Evolutionary conservation across 495 filamentous ascomycete species (phyloP).

Genomic region (Cudoniella acicularis): DNA sequence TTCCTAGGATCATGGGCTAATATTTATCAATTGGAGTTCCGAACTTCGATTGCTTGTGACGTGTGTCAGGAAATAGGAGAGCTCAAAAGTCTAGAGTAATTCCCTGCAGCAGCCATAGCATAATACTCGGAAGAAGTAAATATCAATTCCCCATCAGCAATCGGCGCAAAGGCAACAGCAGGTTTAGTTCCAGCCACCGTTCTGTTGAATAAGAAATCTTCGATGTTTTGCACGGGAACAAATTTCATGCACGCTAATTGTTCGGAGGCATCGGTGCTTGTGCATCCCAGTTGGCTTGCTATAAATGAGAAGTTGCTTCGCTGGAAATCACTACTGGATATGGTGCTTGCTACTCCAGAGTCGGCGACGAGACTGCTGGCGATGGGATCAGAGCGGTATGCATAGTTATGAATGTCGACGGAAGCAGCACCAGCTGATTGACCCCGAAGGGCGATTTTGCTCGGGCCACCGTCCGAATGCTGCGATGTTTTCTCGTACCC

Average conservation of each 20-base stretch:
- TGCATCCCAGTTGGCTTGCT: conserved; percentile 40
- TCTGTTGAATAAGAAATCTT: conserved; percentile 26
- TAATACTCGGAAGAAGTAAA: conserved; percentile 37
- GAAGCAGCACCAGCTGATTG: conserved; percentile 41
- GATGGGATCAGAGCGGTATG: conserved; percentile 40
- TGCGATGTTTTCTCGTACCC: conserved; percentile 59
- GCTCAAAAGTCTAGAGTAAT: conserved; percentile 10
- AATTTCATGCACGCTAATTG: conserved; percentile 32
- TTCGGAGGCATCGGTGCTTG: conserved; percentile 36
- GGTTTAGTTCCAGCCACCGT: conserved; percentile 17
- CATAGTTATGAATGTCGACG: conserved; percentile 39
- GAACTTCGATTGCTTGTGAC: not conserved
- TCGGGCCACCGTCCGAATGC: conserved; percentile 49
- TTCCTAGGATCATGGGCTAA: not conserved
- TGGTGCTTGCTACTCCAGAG: conserved; percentile 40
- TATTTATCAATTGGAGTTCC: not conserved
- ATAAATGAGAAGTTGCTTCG: conserved; percentile 38
- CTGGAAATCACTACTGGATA: conserved; percentile 30
- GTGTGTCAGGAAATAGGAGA: no score
- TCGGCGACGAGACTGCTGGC: conserved; percentile 38
- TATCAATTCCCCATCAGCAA: conserved; percentile 37
- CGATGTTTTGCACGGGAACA: conserved; percentile 29
- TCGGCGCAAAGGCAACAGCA: conserved; percentile 36
- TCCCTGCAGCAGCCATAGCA: conserved; percentile 22
- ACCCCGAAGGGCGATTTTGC: conserved; percentile 25